A percentile compares a stretch with the other conserved stretches of the same genome.
These are phyloP conservation scores for Globisporangium sylvaticum DNA, from an alignment of 352 stramenopile species.

Conservation along the genomic window DNA sequence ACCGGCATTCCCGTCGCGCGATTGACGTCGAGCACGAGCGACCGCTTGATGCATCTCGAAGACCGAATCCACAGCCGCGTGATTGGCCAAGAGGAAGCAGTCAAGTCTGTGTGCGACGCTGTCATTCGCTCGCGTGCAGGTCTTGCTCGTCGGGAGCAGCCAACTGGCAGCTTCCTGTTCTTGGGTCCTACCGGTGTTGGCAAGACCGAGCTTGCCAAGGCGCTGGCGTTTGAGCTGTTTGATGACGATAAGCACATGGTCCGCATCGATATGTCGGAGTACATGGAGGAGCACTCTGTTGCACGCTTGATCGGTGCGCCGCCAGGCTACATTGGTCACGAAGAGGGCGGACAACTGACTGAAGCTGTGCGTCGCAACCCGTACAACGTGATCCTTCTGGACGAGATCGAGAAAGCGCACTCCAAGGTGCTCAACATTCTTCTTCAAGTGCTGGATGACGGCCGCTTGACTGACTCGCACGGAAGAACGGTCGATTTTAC, in stretches of 20 bases:
- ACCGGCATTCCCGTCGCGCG: slow-evolving; percentile 89
- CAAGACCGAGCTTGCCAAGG: slow-evolving; percentile 95
- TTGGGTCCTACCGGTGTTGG: slow-evolving; percentile 94
- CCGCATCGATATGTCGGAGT: slow-evolving; percentile 97
- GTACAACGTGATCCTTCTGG: slow-evolving; percentile 96
- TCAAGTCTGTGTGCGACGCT: slow-evolving; percentile 89
- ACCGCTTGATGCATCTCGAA: slow-evolving; percentile 80
- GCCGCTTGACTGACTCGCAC: slow-evolving; percentile 95
- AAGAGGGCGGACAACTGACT: slow-evolving; percentile 94
- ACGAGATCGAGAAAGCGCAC: slow-evolving; percentile 99
- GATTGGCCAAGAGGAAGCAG: slow-evolving; percentile 92
- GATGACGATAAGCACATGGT: slow-evolving; percentile 94
- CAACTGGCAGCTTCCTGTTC: slow-evolving; percentile 95
- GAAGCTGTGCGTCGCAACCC: slow-evolving; percentile 94
- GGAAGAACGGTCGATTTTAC: slow-evolving; percentile 96
- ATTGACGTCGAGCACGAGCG: slow-evolving; percentile 70
- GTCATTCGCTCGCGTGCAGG: slow-evolving; percentile 92
- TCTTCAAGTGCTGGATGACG: slow-evolving; percentile 97
- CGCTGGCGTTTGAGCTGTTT: slow-evolving; percentile 93
- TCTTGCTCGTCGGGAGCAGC: slow-evolving; percentile 80
- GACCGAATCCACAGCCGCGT: slow-evolving; percentile 89
- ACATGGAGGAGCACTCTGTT: slow-evolving; percentile 96
- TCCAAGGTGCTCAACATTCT: slow-evolving; percentile 95
- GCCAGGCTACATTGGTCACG: slow-evolving; percentile 94
- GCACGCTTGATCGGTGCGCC: slow-evolving; percentile 91